Evolutionary conservation across 2,329 filamentous ascomycete genomes (phyloP).

Genomic region (Taxawa tesnikishii): DNA sequence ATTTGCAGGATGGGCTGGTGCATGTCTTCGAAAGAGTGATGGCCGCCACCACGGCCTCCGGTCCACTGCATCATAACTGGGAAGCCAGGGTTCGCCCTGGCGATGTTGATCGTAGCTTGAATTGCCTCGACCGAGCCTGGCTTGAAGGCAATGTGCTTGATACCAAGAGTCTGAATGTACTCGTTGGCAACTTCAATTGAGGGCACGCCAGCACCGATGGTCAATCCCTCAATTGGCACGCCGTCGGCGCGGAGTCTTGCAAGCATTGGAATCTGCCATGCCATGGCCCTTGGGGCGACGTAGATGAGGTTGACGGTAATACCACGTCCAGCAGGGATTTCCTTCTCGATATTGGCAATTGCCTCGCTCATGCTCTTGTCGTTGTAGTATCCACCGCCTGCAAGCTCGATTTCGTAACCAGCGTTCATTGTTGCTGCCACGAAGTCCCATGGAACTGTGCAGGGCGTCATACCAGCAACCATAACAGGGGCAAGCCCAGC

Average conservation of each 20-base stretch:
- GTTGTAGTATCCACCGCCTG: conserved; percentile 80
- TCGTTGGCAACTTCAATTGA: conserved; percentile 88
- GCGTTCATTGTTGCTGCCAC: conserved; percentile 88
- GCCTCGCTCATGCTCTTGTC: conserved; percentile 73
- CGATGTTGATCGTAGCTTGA: conserved; percentile 81
- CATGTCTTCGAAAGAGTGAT: conserved; percentile 93
- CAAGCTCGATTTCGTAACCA: conserved; percentile 87
- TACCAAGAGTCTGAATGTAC: conserved; percentile 82
- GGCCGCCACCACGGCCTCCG: conserved; percentile 82
- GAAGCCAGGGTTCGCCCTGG: conserved; percentile 85
- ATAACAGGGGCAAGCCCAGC: conserved; percentile 77
- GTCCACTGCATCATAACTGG: conserved; percentile 94
- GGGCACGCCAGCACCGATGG: conserved; percentile 85
- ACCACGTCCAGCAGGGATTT: conserved; percentile 72
- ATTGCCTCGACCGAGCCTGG: conserved; percentile 82
- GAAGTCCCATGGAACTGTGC: conserved; percentile 82
- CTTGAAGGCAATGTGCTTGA: conserved; percentile 93
- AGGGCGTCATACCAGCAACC: conserved; percentile 89
- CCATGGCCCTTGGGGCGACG: conserved; percentile 79
- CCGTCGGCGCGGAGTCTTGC: conserved; percentile 70
- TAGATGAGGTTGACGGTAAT: conserved; percentile 89
- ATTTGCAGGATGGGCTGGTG: conserved; percentile 83
- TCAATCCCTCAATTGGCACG: conserved; percentile 81
- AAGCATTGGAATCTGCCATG: conserved; percentile 81
- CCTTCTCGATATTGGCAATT: conserved; percentile 70